These are phyloP conservation scores for Podospora pseudopauciseta DNA, from an alignment of 495 filamentous ascomycete species.

Conservation along the genomic window DNA sequence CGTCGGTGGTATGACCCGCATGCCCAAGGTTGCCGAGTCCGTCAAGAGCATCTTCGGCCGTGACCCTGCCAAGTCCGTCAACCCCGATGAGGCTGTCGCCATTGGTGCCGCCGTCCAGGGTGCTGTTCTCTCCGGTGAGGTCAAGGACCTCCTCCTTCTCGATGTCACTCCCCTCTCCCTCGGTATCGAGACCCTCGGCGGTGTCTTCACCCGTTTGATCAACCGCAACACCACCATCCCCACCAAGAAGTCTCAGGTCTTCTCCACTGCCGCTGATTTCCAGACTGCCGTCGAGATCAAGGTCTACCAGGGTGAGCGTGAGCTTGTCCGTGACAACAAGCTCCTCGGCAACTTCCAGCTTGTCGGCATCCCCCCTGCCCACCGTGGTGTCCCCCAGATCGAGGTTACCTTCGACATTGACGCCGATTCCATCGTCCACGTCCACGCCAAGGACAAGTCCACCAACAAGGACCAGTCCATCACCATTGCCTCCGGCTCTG, in stretches of 20 bases:
- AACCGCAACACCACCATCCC: slow-evolving; percentile 99
- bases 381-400: slow-evolving; percentile 95
- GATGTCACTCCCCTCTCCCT: slow-evolving; percentile 97
- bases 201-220: slow-evolving; percentile 99
- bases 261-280: slow-evolving; percentile 98
- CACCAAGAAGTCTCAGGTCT: slow-evolving; percentile 98
- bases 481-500: slow-evolving; percentile 96
- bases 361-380: slow-evolving; percentile 93
- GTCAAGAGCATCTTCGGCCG: slow-evolving; percentile 98
- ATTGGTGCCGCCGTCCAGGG: slow-evolving; percentile 98
- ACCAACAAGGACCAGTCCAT: slow-evolving; percentile 99
- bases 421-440: slow-evolving; percentile 97
- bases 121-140: slow-evolving; percentile 93
- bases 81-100: slow-evolving; percentile 98
- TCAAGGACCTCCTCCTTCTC: slow-evolving; percentile 92
- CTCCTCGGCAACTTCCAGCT: slow-evolving; percentile 99
- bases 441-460: slow-evolving; percentile 98
- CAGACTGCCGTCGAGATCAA: slow-evolving; percentile 99
- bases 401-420: slow-evolving; percentile 99
- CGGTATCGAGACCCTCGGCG: slow-evolving; percentile 98
- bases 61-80: slow-evolving; percentile 97
- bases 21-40: slow-evolving; percentile 98
- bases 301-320: slow-evolving; percentile 99
- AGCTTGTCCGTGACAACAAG: slow-evolving; percentile 99
- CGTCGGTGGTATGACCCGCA: slow-evolving; percentile 99